These are phyloP conservation scores for Cinnamomum micranthum DNA, from an alignment of 164 flowering plant genomes.

Conservation along the genomic window DNA sequence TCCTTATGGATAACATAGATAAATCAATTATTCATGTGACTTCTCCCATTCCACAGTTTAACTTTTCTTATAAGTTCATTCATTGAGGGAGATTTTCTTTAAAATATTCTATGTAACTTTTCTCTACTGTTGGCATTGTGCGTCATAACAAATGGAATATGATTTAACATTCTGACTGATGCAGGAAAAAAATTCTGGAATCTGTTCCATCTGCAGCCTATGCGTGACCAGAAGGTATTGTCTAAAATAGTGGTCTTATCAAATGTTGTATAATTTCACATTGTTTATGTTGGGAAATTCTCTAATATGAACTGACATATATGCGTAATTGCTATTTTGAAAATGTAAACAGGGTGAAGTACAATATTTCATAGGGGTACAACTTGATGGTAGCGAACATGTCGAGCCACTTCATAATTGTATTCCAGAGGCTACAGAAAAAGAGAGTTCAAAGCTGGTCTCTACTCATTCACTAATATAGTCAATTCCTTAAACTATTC, in stretches of 20 bases:
- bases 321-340: not conserved
- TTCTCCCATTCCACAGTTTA: not conserved
- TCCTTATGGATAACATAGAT: not conserved
- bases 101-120: not conserved
- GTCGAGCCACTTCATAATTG: constrained; percentile 87
- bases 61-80: not conserved
- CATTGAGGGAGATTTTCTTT: not conserved
- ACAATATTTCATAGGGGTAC: constrained; percentile 96
- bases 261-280: constrained; percentile 1
- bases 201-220: constrained; percentile 94
- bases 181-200: constrained; percentile 99
- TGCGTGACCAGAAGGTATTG: constrained; percentile 96
- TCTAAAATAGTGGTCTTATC: not conserved
- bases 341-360: constrained; percentile 76
- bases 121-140: not conserved
- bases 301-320: not conserved
- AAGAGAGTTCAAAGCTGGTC: constrained; percentile 68
- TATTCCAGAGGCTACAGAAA: constrained; percentile 64
- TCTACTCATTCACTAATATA: constrained; percentile 3
- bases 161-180: constrained; percentile 1
- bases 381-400: constrained; percentile 93
- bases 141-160: not conserved
- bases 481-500: not conserved
- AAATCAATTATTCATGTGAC: not conserved
- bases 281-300: not conserved